Base-by-base conservation (phyloP, 192 early-diverging fungal genomes). In the Coemansia sp. region DNA sequence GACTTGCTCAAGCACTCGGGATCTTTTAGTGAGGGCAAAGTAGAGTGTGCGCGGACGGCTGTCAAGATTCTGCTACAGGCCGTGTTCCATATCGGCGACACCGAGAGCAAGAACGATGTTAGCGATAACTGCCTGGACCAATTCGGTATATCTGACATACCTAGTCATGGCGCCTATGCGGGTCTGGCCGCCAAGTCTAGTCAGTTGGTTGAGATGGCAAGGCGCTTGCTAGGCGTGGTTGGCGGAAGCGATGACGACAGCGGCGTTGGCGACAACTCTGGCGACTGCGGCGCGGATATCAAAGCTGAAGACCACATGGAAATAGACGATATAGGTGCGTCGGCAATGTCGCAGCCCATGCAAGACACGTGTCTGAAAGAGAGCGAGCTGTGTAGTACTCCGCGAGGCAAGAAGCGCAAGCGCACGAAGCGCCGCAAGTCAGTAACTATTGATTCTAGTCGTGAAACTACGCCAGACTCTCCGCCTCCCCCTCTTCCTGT, bases 361-460 rank as follows among this genome's bases (percentile, higher is more conserved):
- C 57, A 60, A 11, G 2, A 31, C 3, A 22, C 8, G 15, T 36
- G 29, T 10, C 29, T 11, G 61, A 40, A 24, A 3, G 33, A 34
- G 57, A 60, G 15, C 16, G 57, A 60, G 57, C 15, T n/a, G 15
- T 60, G 61, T 16, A 9, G 38, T 8, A 36, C 66, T n/a, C 62
- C 47, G 50, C 38, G 66, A n/a, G 40, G 73, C 62, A 74, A 50
- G 66, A 68, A 68, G 62, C 64, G 41, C 22, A 71, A 68, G 66
- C 69, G 66, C 52, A 20, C 34, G 10, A 49, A 36, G 65, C 75
- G 55, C 33, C 22, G n/a, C 11, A 13, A 20, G 31, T 44, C 33
- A 5, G 62, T 39, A 4, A 53, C 38, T 3, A 22, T 8, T 34
- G 31, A 34, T 5, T 62, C 61, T 7, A 41, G 61, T 16, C 34